A percentile compares a stretch with the other conserved stretches of the same genome.
Conservation (phyloP, 1,284 basidiomycete species). For the Cystobasidium sp. region DNA sequence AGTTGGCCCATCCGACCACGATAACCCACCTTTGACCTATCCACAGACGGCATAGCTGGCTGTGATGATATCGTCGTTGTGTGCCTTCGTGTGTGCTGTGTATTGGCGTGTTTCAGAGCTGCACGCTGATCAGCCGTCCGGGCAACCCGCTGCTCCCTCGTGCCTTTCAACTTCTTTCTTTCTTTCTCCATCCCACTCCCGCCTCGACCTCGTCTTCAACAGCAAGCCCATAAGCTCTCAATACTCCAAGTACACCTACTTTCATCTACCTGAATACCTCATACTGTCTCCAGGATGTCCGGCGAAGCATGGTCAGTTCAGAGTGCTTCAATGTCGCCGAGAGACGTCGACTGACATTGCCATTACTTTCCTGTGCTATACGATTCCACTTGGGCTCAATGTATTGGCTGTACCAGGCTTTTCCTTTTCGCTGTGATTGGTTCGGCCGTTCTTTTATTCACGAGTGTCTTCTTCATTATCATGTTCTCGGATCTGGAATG, state of each 20-base stretch:
- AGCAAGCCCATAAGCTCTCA: too few species aligned
- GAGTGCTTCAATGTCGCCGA: background rate
- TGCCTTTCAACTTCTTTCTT: too few species aligned
- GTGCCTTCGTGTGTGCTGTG: too few species aligned
- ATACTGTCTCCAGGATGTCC: conserved; percentile 36
- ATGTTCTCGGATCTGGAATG: conserved; percentile 98
- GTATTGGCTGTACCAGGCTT: conserved; percentile 62
- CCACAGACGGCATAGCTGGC: conserved; percentile 10
- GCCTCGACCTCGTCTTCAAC: too few species aligned
- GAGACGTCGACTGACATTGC: background rate
- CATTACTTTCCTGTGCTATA: background rate
- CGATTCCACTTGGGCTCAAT: background rate
- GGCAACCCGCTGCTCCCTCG: too few species aligned
- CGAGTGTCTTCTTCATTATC: conserved; percentile 99
- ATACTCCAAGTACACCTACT: background rate
- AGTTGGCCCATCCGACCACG: background rate
- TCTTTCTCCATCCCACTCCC: too few species aligned
- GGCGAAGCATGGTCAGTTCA: conserved; percentile 49
- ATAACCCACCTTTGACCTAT: conserved; percentile 9
- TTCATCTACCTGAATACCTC: background rate
- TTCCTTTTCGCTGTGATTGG: conserved; percentile 91
- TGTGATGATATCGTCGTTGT: background rate
- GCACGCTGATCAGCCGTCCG: too few species aligned
- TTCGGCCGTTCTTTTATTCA: conserved; percentile 90
- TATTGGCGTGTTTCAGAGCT: too few species aligned